Evolutionary conservation across 225 moss, liverwort and hornwort species (phyloP).

Genomic region (Straminergon stramineum): DNA sequence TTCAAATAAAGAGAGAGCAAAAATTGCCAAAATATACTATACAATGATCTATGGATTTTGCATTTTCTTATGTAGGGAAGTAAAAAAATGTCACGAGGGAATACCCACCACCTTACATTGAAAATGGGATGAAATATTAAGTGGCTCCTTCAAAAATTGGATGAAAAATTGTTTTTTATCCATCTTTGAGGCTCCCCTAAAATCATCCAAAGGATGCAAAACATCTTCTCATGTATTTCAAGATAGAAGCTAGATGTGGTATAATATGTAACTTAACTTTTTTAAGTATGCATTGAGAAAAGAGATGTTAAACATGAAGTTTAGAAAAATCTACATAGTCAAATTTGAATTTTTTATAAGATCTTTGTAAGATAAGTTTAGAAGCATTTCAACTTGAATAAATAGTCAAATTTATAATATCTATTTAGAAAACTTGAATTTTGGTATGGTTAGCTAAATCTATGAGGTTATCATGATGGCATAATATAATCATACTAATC

Average conservation of each 20-base stretch:
- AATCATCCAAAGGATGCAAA: not conserved
- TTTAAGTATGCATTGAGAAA: not conserved
- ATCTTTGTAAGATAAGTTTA: not conserved
- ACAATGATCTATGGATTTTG: not conserved
- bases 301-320: not conserved
- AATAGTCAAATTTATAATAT: not conserved
- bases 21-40: not conserved
- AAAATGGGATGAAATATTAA: not conserved
- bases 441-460: not conserved
- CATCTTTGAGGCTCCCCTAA: not conserved
- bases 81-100: not conserved
- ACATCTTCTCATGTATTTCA: not conserved
- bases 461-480: rapidly evolving
- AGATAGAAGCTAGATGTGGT: not conserved
- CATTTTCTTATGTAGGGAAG: not conserved
- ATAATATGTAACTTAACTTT: not conserved
- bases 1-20: not conserved
- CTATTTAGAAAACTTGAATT: not conserved
- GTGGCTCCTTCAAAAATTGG: no score
- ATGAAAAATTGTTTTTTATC: no score
- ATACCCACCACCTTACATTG: not conserved
- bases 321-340: not conserved
- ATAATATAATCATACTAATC: not conserved
- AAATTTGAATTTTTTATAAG: not conserved
- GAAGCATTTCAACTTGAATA: not conserved